These are phyloP conservation scores for Oryza coarctata DNA, from an alignment of 176 grass and related monocot genomes.

Conservation along the genomic window DNA sequence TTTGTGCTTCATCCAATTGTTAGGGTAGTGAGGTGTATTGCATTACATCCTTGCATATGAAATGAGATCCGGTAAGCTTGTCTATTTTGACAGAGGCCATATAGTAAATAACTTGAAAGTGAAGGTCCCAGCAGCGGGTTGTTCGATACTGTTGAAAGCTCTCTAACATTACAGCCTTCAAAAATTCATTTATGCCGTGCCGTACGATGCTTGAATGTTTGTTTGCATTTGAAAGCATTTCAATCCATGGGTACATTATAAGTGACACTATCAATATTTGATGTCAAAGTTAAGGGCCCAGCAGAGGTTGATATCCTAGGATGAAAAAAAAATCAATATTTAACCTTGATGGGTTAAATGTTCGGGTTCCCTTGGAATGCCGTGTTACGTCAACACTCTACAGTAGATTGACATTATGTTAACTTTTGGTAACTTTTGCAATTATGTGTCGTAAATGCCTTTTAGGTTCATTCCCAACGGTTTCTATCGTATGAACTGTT, in stretches of 20 bases:
- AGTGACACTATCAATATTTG: not conserved
- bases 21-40: not conserved
- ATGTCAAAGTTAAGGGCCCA: not conserved
- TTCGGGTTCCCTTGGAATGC: not conserved
- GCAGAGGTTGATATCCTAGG: not conserved
- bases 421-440: not conserved
- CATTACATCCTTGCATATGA: not conserved
- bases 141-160: constrained; percentile 21
- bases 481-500: not conserved
- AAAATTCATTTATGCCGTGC: constrained; percentile 29
- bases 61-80: not conserved
- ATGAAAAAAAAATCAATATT: not conserved
- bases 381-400: no score
- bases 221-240: constrained; percentile 34
- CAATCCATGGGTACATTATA: constrained; percentile 20
- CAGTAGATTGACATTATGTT: no score
- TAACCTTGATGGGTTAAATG: not conserved
- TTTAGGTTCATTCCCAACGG: not conserved
- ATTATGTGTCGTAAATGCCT: not conserved
- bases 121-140: constrained; percentile 51
- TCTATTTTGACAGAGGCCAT: not conserved
- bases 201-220: constrained; percentile 34
- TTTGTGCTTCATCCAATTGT: not conserved
- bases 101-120: not conserved
- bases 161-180: constrained; percentile 34